Conservation (phyloP, 1,139 yeast species). For the Saccharomyces hybrid region DNA sequence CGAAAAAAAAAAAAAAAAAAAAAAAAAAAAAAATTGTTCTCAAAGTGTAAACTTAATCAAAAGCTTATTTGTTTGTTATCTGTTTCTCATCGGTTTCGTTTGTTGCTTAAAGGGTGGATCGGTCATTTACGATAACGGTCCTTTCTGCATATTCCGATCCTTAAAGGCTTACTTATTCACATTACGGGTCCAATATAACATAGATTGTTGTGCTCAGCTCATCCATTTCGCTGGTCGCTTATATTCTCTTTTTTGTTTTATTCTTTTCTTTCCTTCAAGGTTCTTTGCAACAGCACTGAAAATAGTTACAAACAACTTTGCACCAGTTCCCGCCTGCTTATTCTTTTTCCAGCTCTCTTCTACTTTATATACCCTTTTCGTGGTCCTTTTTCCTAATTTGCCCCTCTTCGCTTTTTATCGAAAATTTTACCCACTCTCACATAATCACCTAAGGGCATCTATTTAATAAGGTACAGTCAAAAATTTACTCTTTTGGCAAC, state of each 20-base stretch:
- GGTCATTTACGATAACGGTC: neutral
- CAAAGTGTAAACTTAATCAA: neutral
- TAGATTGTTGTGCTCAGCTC: neutral
- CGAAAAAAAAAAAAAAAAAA: neutral
- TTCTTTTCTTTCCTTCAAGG: neutral
- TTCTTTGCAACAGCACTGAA: neutral
- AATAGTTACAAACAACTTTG: neutral
- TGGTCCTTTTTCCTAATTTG: neutral
- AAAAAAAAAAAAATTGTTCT: neutral
- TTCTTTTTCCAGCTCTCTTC: neutral
- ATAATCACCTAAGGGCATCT: neutral
- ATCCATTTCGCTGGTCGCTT: neutral
- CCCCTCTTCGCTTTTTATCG: conserved; percentile 1
- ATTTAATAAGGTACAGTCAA: neutral
- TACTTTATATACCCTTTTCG: neutral
- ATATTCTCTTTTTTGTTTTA: neutral
- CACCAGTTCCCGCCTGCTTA: neutral
- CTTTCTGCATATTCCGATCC: neutral
- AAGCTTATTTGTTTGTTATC: neutral
- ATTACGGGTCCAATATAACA: neutral
- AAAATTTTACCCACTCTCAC: neutral
- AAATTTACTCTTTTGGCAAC: neutral
- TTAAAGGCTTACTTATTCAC: neutral
- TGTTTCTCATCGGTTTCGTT: neutral
- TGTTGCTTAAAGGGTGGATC: neutral